Evolutionary conservation across 192 early-diverging fungal species (phyloP).

Genomic region (Entomortierella parvispora): DNA sequence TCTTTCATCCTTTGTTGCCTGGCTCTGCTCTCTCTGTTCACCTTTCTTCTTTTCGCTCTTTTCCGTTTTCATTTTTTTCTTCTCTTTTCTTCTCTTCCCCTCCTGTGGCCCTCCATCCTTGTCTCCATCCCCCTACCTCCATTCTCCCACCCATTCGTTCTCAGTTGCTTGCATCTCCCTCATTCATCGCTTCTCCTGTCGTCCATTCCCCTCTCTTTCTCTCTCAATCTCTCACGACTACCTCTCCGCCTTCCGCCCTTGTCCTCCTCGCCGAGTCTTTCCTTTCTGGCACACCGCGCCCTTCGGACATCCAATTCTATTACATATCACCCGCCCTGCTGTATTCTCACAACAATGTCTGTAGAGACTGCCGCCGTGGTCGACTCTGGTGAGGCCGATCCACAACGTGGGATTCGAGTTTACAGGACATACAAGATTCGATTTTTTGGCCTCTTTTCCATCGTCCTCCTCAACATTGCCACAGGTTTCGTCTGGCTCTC

Average conservation of each 20-base stretch:
- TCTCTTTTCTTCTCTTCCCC: neutral
- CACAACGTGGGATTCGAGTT: neutral
- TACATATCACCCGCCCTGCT: no score
- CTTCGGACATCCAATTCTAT: no score
- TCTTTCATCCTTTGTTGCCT: neutral
- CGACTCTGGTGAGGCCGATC: no score
- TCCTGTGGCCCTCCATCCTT: neutral
- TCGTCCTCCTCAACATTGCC: slow-evolving; percentile 55
- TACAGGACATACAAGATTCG: slow-evolving; percentile 51
- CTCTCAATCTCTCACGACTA: neutral
- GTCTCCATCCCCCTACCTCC: neutral
- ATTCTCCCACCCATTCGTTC: neutral
- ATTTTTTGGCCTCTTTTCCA: slow-evolving; percentile 52
- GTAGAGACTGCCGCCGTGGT: no score
- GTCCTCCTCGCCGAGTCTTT: no score
- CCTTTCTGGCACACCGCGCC: no score
- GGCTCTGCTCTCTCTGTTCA: no score
- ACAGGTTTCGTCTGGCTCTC: slow-evolving; percentile 56
- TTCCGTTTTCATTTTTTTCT: neutral
- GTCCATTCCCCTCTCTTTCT: neutral
- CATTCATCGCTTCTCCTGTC: neutral
- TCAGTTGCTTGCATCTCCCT: no score
- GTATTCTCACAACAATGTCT: neutral
- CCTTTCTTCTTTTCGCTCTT: no score
- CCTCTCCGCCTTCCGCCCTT: no score